These are phyloP conservation scores for Apiospora arundinis DNA, from an alignment of 2,329 filamentous ascomycete species.

Conservation along the genomic window DNA sequence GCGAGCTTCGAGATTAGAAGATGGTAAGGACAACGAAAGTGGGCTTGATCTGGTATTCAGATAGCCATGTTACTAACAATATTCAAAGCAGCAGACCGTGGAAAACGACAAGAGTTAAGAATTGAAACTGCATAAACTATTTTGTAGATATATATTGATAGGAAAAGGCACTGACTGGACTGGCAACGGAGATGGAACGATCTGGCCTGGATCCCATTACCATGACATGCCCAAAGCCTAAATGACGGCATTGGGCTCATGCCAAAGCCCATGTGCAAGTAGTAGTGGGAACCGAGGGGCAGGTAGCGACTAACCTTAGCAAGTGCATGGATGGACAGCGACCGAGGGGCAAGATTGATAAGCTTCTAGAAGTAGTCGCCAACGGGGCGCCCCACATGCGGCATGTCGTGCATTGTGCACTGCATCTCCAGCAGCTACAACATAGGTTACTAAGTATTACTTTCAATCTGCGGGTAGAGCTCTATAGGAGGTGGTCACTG, in stretches of 20 bases:
- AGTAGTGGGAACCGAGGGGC: constrained; percentile 4
- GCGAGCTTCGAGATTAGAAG: neutral
- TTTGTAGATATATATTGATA: too few species aligned
- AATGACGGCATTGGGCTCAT: constrained; percentile 12
- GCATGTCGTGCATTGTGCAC: neutral
- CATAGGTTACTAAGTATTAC: too few species aligned
- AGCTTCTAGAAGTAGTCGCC: neutral
- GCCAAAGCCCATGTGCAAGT: too few species aligned
- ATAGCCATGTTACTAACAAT: neutral
- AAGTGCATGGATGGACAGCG: neutral
- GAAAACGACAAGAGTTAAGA: neutral
- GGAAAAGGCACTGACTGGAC: too few species aligned
- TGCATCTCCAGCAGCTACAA: neutral
- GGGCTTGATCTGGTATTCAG: neutral
- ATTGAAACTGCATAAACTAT: too few species aligned
- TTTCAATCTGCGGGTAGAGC: too few species aligned
- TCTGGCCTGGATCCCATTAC: neutral
- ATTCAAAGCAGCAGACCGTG: neutral
- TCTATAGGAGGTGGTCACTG: too few species aligned
- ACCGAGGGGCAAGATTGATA: neutral
- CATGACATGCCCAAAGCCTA: neutral
- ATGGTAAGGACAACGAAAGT: neutral
- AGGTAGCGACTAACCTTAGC: neutral
- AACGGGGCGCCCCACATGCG: neutral
- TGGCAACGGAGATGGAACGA: neutral